Conservation (phyloP, 2,329 filamentous ascomycete species). For the Periconia macrospinosa region DNA sequence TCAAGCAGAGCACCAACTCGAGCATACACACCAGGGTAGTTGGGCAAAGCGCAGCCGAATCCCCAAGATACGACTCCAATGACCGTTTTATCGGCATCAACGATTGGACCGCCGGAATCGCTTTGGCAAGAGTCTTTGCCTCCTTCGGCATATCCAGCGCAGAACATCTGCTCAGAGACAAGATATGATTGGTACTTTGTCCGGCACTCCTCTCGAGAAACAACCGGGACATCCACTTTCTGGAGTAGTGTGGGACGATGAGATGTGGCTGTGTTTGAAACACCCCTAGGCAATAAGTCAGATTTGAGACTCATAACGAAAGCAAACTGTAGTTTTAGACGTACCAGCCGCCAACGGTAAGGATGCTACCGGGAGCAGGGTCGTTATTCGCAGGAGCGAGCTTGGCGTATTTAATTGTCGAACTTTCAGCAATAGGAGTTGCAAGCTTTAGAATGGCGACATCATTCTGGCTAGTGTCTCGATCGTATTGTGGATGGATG, state of each 20-base stretch:
- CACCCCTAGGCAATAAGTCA: constrained; percentile 15
- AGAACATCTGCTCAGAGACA: constrained; percentile 30
- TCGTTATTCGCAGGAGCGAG: constrained; percentile 25
- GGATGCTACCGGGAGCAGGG: constrained; percentile 19
- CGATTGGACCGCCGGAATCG: constrained; percentile 31
- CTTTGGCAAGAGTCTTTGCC: constrained; percentile 38
- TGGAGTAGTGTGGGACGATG: constrained; percentile 14
- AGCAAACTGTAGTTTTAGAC: not conserved
- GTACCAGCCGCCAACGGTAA: constrained; percentile 29
- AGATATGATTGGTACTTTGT: constrained; percentile 15
- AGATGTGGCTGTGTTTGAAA: constrained; percentile 8
- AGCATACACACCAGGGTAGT: constrained; percentile 29
- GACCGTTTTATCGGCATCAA: constrained; percentile 14
- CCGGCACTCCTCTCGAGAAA: constrained; percentile 25
- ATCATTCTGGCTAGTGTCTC: constrained; percentile 12
- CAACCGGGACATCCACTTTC: constrained; percentile 31
- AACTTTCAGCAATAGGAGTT: constrained; percentile 21
- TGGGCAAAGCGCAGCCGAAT: constrained; percentile 23
- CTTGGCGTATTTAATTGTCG: constrained; percentile 22
- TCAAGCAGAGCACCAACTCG: constrained; percentile 16
- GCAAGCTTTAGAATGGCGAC: constrained; percentile 22
- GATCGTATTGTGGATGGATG: constrained; percentile 22
- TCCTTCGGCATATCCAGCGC: constrained; percentile 23
- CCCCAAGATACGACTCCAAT: constrained; percentile 29
- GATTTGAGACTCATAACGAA: not conserved